These are phyloP conservation scores for Carex sylvatica DNA, from an alignment of 202 grass and related monocot genomes.

Conservation along the genomic window DNA sequence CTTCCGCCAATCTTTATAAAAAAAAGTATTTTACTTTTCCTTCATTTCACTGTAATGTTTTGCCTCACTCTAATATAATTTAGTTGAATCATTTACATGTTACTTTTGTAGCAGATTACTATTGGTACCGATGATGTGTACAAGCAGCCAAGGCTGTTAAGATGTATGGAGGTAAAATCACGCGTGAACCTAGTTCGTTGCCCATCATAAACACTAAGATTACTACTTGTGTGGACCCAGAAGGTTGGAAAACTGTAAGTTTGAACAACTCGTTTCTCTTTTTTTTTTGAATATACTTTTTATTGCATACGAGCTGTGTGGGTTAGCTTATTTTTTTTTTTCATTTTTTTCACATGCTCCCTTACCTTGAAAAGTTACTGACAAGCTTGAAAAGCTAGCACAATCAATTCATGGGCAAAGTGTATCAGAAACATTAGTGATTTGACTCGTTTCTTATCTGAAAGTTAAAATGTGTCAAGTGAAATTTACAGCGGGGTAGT, in stretches of 20 bases:
- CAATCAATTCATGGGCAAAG: not conserved
- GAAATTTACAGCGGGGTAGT: not conserved
- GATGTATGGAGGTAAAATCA: slow-evolving; percentile 66
- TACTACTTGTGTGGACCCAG: slow-evolving; percentile 82
- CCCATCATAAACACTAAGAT: slow-evolving; percentile 92
- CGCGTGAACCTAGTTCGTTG: slow-evolving; percentile 82
- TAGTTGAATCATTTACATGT: slow-evolving; percentile 16
- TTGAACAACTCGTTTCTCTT: slow-evolving; percentile 19
- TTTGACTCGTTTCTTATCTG: slow-evolving; percentile 7
- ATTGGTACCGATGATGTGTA: slow-evolving; percentile 98
- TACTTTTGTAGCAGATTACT: slow-evolving; percentile 64
- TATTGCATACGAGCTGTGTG: not conserved
- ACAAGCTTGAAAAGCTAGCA: not conserved
- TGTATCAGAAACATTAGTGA: not conserved
- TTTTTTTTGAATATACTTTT: not conserved
- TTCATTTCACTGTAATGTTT: no score
- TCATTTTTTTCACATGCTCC: not conserved
- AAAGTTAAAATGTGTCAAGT: not conserved
- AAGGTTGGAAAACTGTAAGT: slow-evolving; percentile 96
- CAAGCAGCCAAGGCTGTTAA: slow-evolving; percentile 79
- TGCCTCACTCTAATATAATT: not conserved
- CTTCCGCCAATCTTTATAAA: no score
- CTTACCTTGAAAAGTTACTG: slow-evolving; percentile 1
- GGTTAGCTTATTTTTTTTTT: slow-evolving; percentile 1
- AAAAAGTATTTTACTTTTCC: no score